Evolutionary conservation across 2,329 filamentous ascomycete species (phyloP), one percentile per base, ranked within the genome.

Genomic region (Sarocladium kiliense): DNA sequence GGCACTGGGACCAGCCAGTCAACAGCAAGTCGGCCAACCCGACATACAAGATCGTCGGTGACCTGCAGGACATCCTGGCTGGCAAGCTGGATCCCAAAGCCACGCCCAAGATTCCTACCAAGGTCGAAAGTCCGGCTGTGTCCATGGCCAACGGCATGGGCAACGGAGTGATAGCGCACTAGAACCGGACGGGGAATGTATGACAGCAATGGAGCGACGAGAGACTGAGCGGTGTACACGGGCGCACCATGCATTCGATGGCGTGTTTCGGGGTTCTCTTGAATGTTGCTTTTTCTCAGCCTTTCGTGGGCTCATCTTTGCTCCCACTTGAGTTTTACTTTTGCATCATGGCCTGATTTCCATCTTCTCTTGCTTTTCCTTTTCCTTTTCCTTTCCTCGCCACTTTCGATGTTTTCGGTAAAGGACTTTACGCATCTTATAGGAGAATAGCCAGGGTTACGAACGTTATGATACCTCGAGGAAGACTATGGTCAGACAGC

Each of bases 1-100:
- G 75, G 74, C 74, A 71, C 45, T 79, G 77, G 76, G 66, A 76
- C 65, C 68, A 70, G 64, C 32, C 50, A 27, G 32, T 39, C 23
- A 41, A 5, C 16, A 30, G 50, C 34, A 66, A 73, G 62, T 72
- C 69, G 34, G 72, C 72, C 45, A 74, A 74, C 56, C 70, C 72
- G 32, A 74, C 72, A 18, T 74, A 74, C 61, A 65, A 71, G 54
- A 65, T 73, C 53, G 68, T 69, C 55, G 70, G 71, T 44, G 72
- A 74, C 59, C 57, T 74, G 60, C 66, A 70, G 61, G 69, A 74
- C 55, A 53, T 53, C 21, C 10, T 53, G 18, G 18, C 32, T 58
- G 60, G 57, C 55, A 39, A 39, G 32, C 3, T 39, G 34, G 36
- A 53, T 23, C 47, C 27, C 27, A 51, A 51, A 18, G 5, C 14